Base-by-base conservation (phyloP, 2,329 filamentous ascomycete species). In the Phialophora tarda region DNA sequence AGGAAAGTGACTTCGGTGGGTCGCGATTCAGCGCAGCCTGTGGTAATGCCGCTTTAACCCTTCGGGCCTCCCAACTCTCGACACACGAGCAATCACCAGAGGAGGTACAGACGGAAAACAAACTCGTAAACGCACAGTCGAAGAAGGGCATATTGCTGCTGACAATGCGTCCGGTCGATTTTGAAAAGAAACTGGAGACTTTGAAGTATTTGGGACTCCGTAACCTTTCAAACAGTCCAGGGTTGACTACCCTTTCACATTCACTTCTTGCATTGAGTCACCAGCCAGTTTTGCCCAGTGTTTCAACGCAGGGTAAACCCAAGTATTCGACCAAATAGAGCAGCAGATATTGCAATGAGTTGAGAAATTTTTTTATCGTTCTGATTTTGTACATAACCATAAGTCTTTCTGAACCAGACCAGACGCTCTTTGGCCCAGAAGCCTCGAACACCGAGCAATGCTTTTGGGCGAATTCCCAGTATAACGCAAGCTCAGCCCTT, bases 1-100 rank as follows among this genome's bases (percentile, higher is more conserved):
- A 51, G 53, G 53, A 56, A 34, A 56, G 23, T 32, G 32, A 26
- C n/a, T 21, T 38, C 28, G 32, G 53, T 56, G 53, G 32, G 26
- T 56, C 53, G 2, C 48, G 17, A 4, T 51, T 51, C 48, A 51
- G 4, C 24, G 48, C 48, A 51, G 23, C 48, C 48, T 51, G 23
- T 51, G 24, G 48, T 21, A 26, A 51, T 51, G 48, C 48, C 48
- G 48, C 48, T 51, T 51, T 51, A 24, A 51, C 6, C 17, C 38
- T 2, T 8, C 17, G 14, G 38, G 14, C 38, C 4, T 24, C 8
- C 7, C 23, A 51, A 14, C 21, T 23, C 10, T 24, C 48, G 11
- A 21, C 24, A 21, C 48, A 51, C 48, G 23, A 51, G 48, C 21
- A 51, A 23, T 44, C 14, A n/a, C 17, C 2, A 6, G 8, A n/a